A percentile compares a stretch with the other conserved stretches of the same genome.
Evolutionary conservation across 768 basidiomycete genomes (phyloP).

Genomic region (Lepiota venenata): DNA sequence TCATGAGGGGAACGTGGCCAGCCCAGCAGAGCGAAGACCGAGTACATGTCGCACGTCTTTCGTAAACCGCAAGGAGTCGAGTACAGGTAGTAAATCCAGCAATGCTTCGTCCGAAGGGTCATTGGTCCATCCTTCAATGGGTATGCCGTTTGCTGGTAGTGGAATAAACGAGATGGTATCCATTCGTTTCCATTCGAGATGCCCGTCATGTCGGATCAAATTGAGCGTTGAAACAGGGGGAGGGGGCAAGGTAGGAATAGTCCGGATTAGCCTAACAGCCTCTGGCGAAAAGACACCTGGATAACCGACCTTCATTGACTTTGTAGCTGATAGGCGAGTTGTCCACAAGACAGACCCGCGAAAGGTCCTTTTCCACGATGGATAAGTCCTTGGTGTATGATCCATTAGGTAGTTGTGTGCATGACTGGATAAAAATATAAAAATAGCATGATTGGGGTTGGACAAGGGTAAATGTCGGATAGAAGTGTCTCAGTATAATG

Average conservation of each 20-base stretch:
- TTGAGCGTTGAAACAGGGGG: neutral
- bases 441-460: neutral
- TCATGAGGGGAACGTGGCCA: slow-evolving; percentile 24
- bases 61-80: slow-evolving; percentile 95
- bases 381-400: slow-evolving; percentile 93
- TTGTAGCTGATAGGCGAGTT: slow-evolving; percentile 94
- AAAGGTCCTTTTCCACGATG: slow-evolving; percentile 83
- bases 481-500: slow-evolving; percentile 3
- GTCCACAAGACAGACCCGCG: slow-evolving; percentile 93
- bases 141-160: slow-evolving; percentile 88
- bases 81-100: slow-evolving; percentile 90
- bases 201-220: slow-evolving; percentile 1
- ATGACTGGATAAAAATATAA: slow-evolving; percentile 53
- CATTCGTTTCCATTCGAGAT: neutral
- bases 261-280: neutral
- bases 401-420: slow-evolving; percentile 88
- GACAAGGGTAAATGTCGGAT: slow-evolving; percentile 9
- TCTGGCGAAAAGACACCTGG: neutral
- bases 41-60: slow-evolving; percentile 92
- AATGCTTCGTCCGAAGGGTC: slow-evolving; percentile 96
- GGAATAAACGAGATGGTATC: neutral
- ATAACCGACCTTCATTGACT: slow-evolving; percentile 82
- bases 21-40: slow-evolving; percentile 55
- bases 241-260: neutral
- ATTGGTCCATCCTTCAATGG: slow-evolving; percentile 98